Conservation (phyloP, 2,329 filamentous ascomycete genomes). For the Cryoendolithus antarcticus region DNA sequence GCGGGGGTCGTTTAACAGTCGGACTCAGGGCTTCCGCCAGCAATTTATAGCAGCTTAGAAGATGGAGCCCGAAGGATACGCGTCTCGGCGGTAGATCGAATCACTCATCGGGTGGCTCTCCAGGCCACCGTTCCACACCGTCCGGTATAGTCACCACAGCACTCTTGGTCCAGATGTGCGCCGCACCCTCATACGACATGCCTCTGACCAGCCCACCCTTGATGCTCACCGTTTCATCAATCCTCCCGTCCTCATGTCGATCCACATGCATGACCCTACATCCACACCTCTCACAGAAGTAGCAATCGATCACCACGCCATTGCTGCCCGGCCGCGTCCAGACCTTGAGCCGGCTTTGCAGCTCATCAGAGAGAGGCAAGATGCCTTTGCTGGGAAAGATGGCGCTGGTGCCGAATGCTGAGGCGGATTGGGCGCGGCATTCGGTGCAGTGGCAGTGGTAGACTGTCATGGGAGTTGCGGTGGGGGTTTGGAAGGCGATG, state of each 20-base stretch:
- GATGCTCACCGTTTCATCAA: constrained; percentile 1
- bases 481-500: constrained; percentile 3
- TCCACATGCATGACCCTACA: constrained; percentile 4
- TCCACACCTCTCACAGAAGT: constrained; percentile 4
- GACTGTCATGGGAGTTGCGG: constrained; percentile 2
- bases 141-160: constrained; percentile 5
- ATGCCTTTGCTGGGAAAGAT: constrained; percentile 5
- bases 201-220: constrained; percentile 3
- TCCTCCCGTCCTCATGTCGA: not conserved
- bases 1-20: too few relatives aligned
- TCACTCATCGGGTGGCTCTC: constrained; percentile 5
- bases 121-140: not conserved
- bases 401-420: constrained; percentile 7
- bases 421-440: constrained; percentile 7
- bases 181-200: not conserved
- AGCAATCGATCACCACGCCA: constrained; percentile 1
- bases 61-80: too few relatives aligned
- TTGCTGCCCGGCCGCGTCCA: constrained; percentile 2
- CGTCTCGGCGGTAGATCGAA: not conserved
- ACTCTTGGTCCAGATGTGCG: constrained; percentile 5
- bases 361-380: not conserved
- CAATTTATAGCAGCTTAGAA: too few relatives aligned
- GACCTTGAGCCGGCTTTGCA: not conserved
- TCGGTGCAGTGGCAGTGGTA: constrained; percentile 9
- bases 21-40: too few relatives aligned